A percentile compares a stretch with the other conserved stretches of the same genome.
phyloP scores from a whole-genome alignment of 345 rosid genomes.

The Dipteronia sinensis region DNA sequence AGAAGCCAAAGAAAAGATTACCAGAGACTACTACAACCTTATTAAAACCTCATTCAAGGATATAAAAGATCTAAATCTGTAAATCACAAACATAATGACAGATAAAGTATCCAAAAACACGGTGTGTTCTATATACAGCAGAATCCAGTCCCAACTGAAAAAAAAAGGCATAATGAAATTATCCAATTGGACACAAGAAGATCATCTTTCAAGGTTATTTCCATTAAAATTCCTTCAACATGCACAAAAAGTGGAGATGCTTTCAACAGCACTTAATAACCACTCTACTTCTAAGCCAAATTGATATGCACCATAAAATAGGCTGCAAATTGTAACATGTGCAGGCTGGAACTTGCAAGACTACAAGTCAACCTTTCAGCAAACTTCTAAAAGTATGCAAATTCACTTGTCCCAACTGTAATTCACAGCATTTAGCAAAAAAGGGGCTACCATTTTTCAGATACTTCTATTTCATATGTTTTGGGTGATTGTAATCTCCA shows the following conservation, averaged over 20 bases:
- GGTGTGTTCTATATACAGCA: not conserved
- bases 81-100: not conserved
- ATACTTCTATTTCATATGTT: not conserved
- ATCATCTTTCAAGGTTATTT: not conserved
- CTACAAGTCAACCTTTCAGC: not conserved
- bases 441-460: not conserved
- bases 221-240: not conserved
- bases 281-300: not conserved
- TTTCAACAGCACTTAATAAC: not conserved
- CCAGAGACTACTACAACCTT: not conserved
- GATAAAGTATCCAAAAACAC: not conserved
- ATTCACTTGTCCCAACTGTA: not conserved
- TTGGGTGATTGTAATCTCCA: not conserved
- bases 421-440: not conserved
- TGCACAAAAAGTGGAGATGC: not conserved
- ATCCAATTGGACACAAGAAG: not conserved
- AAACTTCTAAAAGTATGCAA: not conserved
- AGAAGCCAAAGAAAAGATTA: not conserved
- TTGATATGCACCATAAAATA: not conserved
- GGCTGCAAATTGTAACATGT: not conserved
- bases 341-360: not conserved
- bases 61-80: not conserved
- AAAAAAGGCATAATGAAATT: not conserved
- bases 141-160: not conserved
- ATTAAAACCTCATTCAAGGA: conserved; percentile 5